Percentiles rank a stretch among this genome's conserved stretches.
phyloP scores from a whole-genome alignment of 371 early-diverging fungal genomes.

The Mucor plumbeus region DNA sequence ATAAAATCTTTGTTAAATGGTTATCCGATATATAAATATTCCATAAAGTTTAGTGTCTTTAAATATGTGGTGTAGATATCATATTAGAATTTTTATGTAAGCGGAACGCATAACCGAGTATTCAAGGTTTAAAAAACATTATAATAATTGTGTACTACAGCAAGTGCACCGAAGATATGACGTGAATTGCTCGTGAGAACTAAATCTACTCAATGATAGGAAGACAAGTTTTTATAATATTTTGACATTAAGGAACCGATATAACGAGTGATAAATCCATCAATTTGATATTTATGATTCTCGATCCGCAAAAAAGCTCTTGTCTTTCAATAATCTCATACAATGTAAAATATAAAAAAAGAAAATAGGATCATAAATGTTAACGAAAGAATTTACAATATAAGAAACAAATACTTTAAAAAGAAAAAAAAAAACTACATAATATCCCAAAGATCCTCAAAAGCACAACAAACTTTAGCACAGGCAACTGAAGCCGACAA shows the following conservation, averaged over 20 bases:
- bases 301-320: not conserved
- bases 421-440: conserved; percentile 45
- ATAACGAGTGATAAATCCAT: not conserved
- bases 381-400: conserved; percentile 12
- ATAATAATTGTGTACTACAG: not conserved
- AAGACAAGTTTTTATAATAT: conserved; percentile 4
- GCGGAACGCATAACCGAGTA: too few species aligned
- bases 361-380: not conserved
- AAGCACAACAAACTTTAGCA: conserved; percentile 85
- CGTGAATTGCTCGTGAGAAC: not conserved
- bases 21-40: too few species aligned
- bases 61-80: too few species aligned
- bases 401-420: conserved; percentile 4
- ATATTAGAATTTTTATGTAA: too few species aligned
- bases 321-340: not conserved
- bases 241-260: conserved; percentile 4
- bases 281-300: too few species aligned
- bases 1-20: too few species aligned
- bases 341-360: not conserved
- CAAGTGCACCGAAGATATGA: not conserved
- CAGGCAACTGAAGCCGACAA: conserved; percentile 95
- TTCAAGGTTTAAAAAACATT: not conserved
- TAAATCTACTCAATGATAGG: conserved; percentile 1
- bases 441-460: conserved; percentile 88
- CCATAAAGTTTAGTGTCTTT: too few species aligned